phyloP scores from a whole-genome alignment of 2,329 filamentous ascomycete species.

The Aphanocladium album region DNA sequence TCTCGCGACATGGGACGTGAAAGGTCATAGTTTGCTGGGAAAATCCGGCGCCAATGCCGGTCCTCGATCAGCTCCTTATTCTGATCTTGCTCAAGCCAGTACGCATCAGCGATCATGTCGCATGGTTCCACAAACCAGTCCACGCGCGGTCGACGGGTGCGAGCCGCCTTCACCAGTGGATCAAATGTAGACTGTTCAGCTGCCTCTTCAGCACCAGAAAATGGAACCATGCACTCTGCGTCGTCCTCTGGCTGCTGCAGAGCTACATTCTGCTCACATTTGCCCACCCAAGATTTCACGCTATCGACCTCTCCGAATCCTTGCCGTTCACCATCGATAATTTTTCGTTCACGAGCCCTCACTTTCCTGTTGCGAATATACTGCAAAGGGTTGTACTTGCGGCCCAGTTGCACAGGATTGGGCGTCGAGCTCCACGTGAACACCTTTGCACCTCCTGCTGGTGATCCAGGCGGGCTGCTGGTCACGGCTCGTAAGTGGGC shows the following conservation, averaged over 20 bases:
- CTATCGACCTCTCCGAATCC: slow-evolving; percentile 70
- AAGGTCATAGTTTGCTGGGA: slow-evolving; percentile 38
- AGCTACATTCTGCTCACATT: slow-evolving; percentile 40
- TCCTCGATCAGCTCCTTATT: slow-evolving; percentile 82
- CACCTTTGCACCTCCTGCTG: slow-evolving; percentile 20
- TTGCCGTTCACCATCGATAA: slow-evolving; percentile 67
- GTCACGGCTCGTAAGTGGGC: slow-evolving; percentile 33
- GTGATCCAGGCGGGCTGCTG: slow-evolving; percentile 38
- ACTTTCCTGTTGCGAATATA: slow-evolving; percentile 87
- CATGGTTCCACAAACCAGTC: slow-evolving; percentile 82
- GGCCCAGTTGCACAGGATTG: slow-evolving; percentile 43
- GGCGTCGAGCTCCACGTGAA: slow-evolving; percentile 15
- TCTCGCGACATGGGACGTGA: slow-evolving; percentile 28
- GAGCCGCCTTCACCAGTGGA: slow-evolving; percentile 43
- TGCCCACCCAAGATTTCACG: slow-evolving; percentile 73
- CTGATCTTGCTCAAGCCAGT: slow-evolving; percentile 79
- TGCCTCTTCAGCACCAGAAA: slow-evolving; percentile 40
- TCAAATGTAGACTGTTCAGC: slow-evolving; percentile 39
- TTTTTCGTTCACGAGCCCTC: slow-evolving; percentile 68
- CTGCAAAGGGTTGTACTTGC: slow-evolving; percentile 85
- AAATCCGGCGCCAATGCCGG: slow-evolving; percentile 68
- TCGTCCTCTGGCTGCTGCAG: slow-evolving; percentile 19
- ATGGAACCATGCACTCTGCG: slow-evolving; percentile 36
- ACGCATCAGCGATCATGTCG: slow-evolving; percentile 82
- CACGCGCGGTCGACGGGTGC: slow-evolving; percentile 66